Evolutionary conservation across 1,284 basidiomycete species (phyloP), one percentile per base, ranked within the genome.

Genomic region (Trichosporon ovoides): DNA sequence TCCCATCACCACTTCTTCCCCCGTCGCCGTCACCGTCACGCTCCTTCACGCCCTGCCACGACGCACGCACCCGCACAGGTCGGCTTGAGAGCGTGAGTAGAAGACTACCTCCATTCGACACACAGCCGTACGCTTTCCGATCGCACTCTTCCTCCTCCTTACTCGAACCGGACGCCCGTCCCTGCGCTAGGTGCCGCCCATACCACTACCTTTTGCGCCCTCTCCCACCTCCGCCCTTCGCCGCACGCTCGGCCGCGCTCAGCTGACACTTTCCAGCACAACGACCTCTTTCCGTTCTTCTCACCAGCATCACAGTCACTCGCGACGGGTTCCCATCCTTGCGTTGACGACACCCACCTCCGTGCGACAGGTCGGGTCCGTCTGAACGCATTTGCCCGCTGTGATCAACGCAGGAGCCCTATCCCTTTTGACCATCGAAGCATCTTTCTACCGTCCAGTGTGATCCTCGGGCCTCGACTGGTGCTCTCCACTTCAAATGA

Each of bases 1-100:
- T n/a, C n/a, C n/a, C n/a, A n/a, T n/a, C n/a, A n/a, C n/a, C n/a
- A n/a, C n/a, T n/a, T n/a, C n/a, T n/a, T n/a, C n/a, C n/a, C n/a
- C 24, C 28, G 22, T 18, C 18, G 22, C 38, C 38, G 22, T n/a
- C n/a, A n/a, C 9, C 28, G 38, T 48, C 43, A 48, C 43, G 43
- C 22, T 48, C 43, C 12, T 48, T 48, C 43, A 9, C 34, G 12
- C 5, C 14, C 43, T 14, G 43, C 43, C 43, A 48, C 43, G 43
- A 48, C 43, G 22, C 43, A 10, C n/a, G n/a, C n/a, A n/a, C n/a
- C n/a, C 37, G 43, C 43, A 48, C 43, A 48, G 43, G 43, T 48
- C 43, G 43, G 43, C 43, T 13, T n/a, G 11, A 22, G n/a, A 48
- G 43, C 24, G 22, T 48, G 43, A 28, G 43, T 48, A n/a, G 38